Evolutionary conservation across 768 basidiomycete species (phyloP), one percentile per base, ranked within the genome.

Genomic region (Multifurca ochricompacta): DNA sequence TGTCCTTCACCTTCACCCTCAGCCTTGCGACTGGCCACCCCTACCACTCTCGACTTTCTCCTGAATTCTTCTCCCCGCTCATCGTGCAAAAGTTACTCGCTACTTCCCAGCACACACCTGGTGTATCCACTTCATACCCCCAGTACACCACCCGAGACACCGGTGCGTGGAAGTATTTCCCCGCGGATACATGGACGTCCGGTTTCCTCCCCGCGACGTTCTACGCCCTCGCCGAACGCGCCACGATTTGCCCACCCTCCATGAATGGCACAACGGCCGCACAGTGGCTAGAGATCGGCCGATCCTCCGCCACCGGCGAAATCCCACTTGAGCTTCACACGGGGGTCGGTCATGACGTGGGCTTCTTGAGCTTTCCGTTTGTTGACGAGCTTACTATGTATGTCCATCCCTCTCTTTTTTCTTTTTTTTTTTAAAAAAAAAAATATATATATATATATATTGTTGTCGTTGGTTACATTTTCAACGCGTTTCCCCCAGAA

Each of bases 321-420:
- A 66, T 82, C 5, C 74, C 77, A 1, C 70, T 81, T 2, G 76
- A 79, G 59, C 63, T 63, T 5, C 68, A 69, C 27, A 79, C 74
- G 48, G 70, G 65, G 16, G 71, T 82, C 27, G 81, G 78, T 11
- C 84, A 87, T 60, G 85, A 87, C 62, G 80, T 83, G 28, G 85
- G 84, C 7, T 87, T 85, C 66, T 65, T 86, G 59, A 83, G 82
- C 66, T 83, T 77, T 60, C 81, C 85, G 0, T 86, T 86, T 62
- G 70, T 78, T 42, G 74, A 80, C 46, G 85, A 87, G 62, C 66
- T 85, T 14, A 58, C 62, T 9, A 59, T 85, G 83, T 85, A 61
- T 44, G 81, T 73, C 11, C 30, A 21, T 7, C 7, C 2, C 14
- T 37, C 16, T 25, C 51, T 14, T 35, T 13, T 19, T 25, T 30